Evolutionary conservation across 2,329 filamentous ascomycete species (phyloP).

Genomic region (Aspergillus sclerotialis): DNA sequence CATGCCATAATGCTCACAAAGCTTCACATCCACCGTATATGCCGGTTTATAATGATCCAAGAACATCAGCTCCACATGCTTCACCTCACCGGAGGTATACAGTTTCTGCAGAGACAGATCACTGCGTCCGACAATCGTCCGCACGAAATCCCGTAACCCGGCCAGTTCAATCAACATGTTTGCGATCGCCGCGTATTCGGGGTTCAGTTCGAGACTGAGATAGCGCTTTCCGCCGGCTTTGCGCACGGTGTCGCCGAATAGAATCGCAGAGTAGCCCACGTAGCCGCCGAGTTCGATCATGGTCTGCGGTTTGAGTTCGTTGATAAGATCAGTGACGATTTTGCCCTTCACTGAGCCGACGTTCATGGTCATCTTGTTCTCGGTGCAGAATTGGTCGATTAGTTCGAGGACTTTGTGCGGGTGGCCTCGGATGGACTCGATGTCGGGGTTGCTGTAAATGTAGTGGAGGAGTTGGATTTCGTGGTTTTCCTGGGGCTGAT

Average conservation of each 20-base stretch:
- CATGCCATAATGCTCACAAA: constrained; percentile 64
- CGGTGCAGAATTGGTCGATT: constrained; percentile 63
- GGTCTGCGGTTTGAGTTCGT: constrained; percentile 55
- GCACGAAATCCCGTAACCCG: constrained; percentile 63
- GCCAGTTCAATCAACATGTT: constrained; percentile 64
- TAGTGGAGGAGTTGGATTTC: constrained; percentile 68
- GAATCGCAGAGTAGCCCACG: constrained; percentile 71
- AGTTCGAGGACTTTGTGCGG: constrained; percentile 58
- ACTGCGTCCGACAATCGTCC: constrained; percentile 63
- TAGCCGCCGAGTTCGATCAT: constrained; percentile 80
- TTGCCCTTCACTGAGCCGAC: constrained; percentile 68
- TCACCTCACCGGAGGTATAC: constrained; percentile 45
- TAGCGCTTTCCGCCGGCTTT: constrained; percentile 59
- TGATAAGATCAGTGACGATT: constrained; percentile 63
- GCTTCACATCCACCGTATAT: constrained; percentile 67
- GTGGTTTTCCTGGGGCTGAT: constrained; percentile 55
- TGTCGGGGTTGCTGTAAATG: constrained; percentile 55
- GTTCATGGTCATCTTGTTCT: constrained; percentile 68
- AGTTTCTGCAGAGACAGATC: constrained; percentile 59
- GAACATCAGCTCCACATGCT: constrained; percentile 65
- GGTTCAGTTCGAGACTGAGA: constrained; percentile 65
- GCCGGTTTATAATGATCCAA: constrained; percentile 75
- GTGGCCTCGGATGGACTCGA: constrained; percentile 57
- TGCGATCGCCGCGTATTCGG: constrained; percentile 66
- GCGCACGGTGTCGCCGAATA: constrained; percentile 63